Conservation (phyloP, 2,329 filamentous ascomycete genomes). For the Delphinella strobiligena region DNA sequence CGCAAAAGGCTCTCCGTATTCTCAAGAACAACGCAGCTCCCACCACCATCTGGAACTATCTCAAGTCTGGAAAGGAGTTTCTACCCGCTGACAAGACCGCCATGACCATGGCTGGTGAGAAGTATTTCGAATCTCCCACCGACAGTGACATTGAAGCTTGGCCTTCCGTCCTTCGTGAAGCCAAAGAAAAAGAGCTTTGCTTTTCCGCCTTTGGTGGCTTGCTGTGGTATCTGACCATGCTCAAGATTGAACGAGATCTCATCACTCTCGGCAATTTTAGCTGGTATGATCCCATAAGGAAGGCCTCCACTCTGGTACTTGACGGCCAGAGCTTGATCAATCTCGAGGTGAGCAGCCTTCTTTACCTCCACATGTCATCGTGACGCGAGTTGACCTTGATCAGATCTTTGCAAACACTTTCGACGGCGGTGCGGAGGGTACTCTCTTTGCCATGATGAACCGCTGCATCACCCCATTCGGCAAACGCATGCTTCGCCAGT, state of each 20-base stretch:
- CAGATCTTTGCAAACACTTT: conserved; percentile 79
- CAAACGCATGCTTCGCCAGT: conserved; percentile 89
- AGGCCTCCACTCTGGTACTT: conserved; percentile 75
- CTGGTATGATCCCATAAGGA: conserved; percentile 86
- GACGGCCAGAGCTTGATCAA: conserved; percentile 97
- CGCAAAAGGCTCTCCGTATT: conserved; percentile 80
- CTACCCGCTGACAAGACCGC: conserved; percentile 75
- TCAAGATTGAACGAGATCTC: conserved; percentile 81
- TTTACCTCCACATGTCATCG: neutral
- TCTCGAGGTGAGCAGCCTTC: conserved; percentile 50
- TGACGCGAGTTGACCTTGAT: neutral
- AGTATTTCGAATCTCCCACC: conserved; percentile 58
- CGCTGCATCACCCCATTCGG: conserved; percentile 93
- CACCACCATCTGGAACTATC: conserved; percentile 87
- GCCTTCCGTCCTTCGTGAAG: conserved; percentile 62
- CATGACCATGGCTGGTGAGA: conserved; percentile 66
- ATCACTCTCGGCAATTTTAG: conserved; percentile 84
- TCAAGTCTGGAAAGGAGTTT: conserved; percentile 81
- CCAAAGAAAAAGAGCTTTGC: conserved; percentile 63
- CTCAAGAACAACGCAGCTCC: conserved; percentile 91
- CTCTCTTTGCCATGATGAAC: conserved; percentile 81
- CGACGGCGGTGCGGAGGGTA: conserved; percentile 75
- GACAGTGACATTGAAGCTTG: conserved; percentile 53
- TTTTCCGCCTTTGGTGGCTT: conserved; percentile 90
- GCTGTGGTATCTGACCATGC: conserved; percentile 65